A percentile compares a stretch with the other conserved stretches of the same genome.
phyloP scores from a whole-genome alignment of 177 flowering plant species.

The Vitis hybrid region DNA sequence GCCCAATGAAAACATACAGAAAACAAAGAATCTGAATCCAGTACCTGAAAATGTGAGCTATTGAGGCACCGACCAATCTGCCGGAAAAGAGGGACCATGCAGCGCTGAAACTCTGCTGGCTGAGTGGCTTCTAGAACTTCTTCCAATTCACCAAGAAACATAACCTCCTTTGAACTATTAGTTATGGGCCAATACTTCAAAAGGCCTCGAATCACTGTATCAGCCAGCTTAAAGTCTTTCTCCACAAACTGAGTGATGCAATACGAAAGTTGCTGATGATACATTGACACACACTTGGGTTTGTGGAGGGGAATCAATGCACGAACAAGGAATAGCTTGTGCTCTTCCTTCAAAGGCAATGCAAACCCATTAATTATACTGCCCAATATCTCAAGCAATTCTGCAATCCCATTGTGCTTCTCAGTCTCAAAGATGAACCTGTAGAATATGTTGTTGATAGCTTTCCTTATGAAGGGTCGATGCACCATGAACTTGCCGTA shows the following conservation, averaged over 20 bases:
- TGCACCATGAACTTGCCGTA: conserved; percentile 94
- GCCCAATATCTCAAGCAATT: conserved; percentile 79
- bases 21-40: not conserved
- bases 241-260: conserved; percentile 85
- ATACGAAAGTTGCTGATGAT: conserved; percentile 84
- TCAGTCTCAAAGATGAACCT: conserved; percentile 77
- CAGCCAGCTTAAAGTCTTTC: conserved; percentile 81
- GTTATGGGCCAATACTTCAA: conserved; percentile 85
- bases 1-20: not conserved
- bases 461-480: conserved; percentile 78
- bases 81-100: conserved; percentile 77
- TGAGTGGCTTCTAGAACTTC: conserved; percentile 84
- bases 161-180: conserved; percentile 82
- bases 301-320: conserved; percentile 87
- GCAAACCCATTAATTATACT: conserved; percentile 91
- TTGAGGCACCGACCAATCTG: conserved; percentile 76
- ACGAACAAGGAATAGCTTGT: conserved; percentile 79
- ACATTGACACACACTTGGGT: conserved; percentile 67
- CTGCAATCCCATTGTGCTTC: conserved; percentile 80
- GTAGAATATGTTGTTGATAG: conserved; percentile 76
- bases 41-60: conserved; percentile 87
- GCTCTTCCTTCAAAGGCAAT: conserved; percentile 86
- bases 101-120: conserved; percentile 74
- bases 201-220: conserved; percentile 75
- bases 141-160: conserved; percentile 85